These are phyloP conservation scores for Vitis vinifera DNA, from an alignment of 164 flowering plant species.

Conservation along the genomic window DNA sequence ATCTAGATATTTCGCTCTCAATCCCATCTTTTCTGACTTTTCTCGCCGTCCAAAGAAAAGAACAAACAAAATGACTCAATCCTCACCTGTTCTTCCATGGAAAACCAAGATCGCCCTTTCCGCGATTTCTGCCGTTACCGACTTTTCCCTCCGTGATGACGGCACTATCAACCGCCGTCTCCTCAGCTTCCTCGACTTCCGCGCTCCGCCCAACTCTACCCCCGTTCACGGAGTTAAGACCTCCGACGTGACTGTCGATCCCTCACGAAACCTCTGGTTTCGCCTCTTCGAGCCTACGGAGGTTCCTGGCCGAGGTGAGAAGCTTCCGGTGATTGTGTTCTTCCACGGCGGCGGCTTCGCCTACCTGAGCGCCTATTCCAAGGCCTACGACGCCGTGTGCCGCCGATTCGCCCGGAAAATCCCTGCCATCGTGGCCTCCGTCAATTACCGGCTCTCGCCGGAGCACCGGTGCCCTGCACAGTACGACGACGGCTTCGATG, in stretches of 20 bases:
- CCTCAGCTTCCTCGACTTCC: conserved; percentile 24
- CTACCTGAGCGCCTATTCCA: conserved; percentile 23
- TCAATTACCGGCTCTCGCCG: conserved; percentile 49
- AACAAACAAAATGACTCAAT: not conserved
- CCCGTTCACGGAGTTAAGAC: conserved; percentile 32
- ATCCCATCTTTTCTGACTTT: too few species aligned
- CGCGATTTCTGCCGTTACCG: conserved; percentile 13
- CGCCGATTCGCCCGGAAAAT: conserved; percentile 29
- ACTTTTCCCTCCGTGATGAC: conserved; percentile 20
- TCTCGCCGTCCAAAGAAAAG: not conserved
- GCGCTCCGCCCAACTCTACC: conserved; percentile 14
- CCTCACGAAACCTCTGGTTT: conserved; percentile 54
- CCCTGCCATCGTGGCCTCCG: conserved; percentile 41
- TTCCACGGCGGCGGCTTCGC: conserved; percentile 61
- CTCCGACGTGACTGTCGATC: conserved; percentile 39
- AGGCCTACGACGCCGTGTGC: conserved; percentile 35
- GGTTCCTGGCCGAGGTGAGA: not conserved
- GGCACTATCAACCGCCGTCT: conserved; percentile 43
- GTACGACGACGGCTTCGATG: conserved; percentile 46
- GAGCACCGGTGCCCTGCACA: conserved; percentile 39
- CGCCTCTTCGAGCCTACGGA: conserved; percentile 44
- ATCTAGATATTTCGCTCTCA: too few species aligned
- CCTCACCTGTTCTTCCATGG: conserved; percentile 29
- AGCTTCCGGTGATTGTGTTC: conserved; percentile 43
- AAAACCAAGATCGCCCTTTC: conserved; percentile 21